Conservation (phyloP, 2,329 filamentous ascomycete species). For the Colletotrichum nymphaeae region DNA sequence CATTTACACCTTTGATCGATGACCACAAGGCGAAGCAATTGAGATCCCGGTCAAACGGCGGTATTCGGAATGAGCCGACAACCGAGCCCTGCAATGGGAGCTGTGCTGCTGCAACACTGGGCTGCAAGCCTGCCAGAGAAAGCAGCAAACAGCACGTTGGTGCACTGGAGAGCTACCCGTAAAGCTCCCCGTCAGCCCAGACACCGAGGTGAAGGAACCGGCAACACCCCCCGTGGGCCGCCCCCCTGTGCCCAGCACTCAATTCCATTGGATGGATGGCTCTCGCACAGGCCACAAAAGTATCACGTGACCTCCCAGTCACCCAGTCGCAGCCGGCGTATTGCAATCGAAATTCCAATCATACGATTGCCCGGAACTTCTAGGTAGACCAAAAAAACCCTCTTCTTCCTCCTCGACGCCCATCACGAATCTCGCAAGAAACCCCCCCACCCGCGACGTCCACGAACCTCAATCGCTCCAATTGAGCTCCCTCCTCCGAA, state of each 20-base stretch:
- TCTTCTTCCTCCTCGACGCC: slow-evolving; percentile 32
- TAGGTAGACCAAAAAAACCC: slow-evolving; percentile 37
- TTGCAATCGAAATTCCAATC: slow-evolving; percentile 37
- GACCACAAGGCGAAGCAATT: background rate
- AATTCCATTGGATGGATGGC: slow-evolving; percentile 8
- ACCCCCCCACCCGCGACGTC: slow-evolving; percentile 24
- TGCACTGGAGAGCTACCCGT: background rate
- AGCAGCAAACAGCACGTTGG: background rate
- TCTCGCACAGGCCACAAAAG: background rate
- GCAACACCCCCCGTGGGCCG: background rate
- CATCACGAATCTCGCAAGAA: slow-evolving; percentile 13
- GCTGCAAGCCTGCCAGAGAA: background rate
- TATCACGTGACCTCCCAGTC: slow-evolving; percentile 13
- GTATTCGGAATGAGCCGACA: slow-evolving; percentile 26
- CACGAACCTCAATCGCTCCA: slow-evolving; percentile 39
- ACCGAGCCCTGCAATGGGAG: slow-evolving; percentile 6
- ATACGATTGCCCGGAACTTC: slow-evolving; percentile 37
- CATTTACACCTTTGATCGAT: background rate
- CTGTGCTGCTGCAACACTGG: background rate
- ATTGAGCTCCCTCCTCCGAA: slow-evolving; percentile 41
- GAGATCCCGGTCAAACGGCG: slow-evolving; percentile 25
- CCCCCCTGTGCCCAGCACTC: background rate
- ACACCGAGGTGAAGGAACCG: slow-evolving; percentile 23
- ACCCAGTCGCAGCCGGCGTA: slow-evolving; percentile 35
- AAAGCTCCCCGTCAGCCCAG: slow-evolving; percentile 17